Evolutionary conservation across 1,284 basidiomycete species (phyloP).

Genomic region (Rhodotorula sp.): DNA sequence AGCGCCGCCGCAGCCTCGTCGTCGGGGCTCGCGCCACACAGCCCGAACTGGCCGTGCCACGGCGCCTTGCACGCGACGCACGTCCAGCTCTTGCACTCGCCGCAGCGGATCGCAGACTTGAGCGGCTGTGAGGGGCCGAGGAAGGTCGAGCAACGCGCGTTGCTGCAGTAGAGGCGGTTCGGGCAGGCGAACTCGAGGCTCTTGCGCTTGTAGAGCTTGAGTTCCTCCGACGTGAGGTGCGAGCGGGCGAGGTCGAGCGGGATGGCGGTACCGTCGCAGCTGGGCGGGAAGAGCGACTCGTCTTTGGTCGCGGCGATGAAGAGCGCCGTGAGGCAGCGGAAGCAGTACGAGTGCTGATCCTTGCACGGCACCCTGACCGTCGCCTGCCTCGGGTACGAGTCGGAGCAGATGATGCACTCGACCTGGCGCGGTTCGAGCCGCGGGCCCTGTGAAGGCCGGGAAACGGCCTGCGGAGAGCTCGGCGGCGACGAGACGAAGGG

Average conservation of each 20-base stretch:
- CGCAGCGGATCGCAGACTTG: not conserved
- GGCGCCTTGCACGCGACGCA: constrained; percentile 56
- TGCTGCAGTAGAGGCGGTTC: constrained; percentile 56
- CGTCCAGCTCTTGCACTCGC: constrained; percentile 51
- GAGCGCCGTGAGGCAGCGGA: constrained; percentile 52
- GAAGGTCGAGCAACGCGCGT: constrained; percentile 58
- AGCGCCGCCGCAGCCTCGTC: constrained; percentile 51
- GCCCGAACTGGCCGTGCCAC: constrained; percentile 49
- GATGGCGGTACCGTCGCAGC: constrained; percentile 55
- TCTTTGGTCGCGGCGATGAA: constrained; percentile 54
- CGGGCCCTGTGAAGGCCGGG: constrained; percentile 52
- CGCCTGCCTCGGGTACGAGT: constrained; percentile 64
- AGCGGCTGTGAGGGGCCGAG: constrained; percentile 50
- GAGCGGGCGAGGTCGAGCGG: constrained; percentile 47
- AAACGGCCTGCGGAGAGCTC: constrained; percentile 32
- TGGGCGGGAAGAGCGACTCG: constrained; percentile 56
- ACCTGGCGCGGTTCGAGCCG: no score
- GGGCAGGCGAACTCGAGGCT: constrained; percentile 51
- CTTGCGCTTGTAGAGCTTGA: constrained; percentile 44
- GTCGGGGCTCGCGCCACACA: constrained; percentile 49
- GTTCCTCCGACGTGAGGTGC: constrained; percentile 46
- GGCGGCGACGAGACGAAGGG: not conserved
- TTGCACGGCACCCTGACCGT: constrained; percentile 15
- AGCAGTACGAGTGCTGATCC: constrained; percentile 54
- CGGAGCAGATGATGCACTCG: constrained; percentile 63